Conservation (phyloP, 495 filamentous ascomycete species). For the Tetracladium marchalianum region DNA sequence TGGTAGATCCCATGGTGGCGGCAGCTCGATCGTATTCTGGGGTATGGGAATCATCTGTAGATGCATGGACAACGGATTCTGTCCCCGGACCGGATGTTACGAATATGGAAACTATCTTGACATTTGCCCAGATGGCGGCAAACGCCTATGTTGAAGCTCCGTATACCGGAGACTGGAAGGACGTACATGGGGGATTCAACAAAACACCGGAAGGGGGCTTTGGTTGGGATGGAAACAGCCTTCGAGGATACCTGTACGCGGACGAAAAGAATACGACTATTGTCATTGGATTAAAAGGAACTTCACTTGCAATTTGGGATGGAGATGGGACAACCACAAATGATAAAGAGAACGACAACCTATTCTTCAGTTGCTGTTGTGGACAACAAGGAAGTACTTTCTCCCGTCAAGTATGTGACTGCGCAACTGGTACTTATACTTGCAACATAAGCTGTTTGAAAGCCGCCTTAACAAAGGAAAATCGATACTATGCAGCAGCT, state of each 20-base stretch:
- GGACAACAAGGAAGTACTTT: constrained; percentile 80
- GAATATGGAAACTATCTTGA: constrained; percentile 76
- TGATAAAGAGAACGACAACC: constrained; percentile 94
- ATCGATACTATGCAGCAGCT: constrained; percentile 81
- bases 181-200: constrained; percentile 72
- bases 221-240: constrained; percentile 83
- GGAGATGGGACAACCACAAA: constrained; percentile 92
- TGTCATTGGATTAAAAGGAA: constrained; percentile 88
- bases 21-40: constrained; percentile 52
- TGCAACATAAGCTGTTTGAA: constrained; percentile 87
- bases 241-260: constrained; percentile 86
- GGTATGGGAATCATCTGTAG: constrained; percentile 48
- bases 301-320: constrained; percentile 83
- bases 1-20: constrained; percentile 66
- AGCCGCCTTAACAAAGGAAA: constrained; percentile 64
- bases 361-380: constrained; percentile 97
- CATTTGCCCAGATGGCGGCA: constrained; percentile 74
- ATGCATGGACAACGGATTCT: constrained; percentile 77
- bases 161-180: constrained; percentile 68
- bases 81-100: constrained; percentile 72
- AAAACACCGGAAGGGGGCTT: constrained; percentile 78
- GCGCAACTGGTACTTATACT: constrained; percentile 69
- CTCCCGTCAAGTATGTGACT: constrained; percentile 88
- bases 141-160: constrained; percentile 77
- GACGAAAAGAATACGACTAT: constrained; percentile 79